Evolutionary conservation across 257 asterid species (phyloP), one percentile per base, ranked within the genome.

Genomic region (Linaria vulgaris): DNA sequence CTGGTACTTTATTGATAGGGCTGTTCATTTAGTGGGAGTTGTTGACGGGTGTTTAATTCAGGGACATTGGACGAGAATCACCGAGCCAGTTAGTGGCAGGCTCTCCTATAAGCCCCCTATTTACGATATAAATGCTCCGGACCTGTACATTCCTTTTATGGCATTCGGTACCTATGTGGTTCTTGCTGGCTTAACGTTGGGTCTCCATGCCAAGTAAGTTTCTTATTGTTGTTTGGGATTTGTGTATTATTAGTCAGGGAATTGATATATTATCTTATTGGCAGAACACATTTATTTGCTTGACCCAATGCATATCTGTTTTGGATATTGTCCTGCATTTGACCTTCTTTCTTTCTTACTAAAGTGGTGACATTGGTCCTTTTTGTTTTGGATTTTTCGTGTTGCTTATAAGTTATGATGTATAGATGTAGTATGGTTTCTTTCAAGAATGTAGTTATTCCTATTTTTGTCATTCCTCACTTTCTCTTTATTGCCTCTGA

Each of bases 11-110:
- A 6, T 48, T 27, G 3, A 12, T 37, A 1, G 9, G 68, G 44
- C 15, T 45, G 47, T 51, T 44, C 53, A 5, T 46, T 52, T 9
- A 5, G 15, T 53, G 46, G 56, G 19, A 25, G 57, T 43, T 53
- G 30, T n/a, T 62, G 48, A 63, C 24, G 20, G 22, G 17, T 61
- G 50, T 70, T 55, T 55, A 8, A 64, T 69, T 53, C 67, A 81
- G 86, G 86, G 86, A 41, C 83, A 81, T 69, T 81, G 86, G 86
- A 81, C 83, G 4, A 77, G 86, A 72, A 81, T 78, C 69, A 69
- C 83, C 1, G 86, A 81, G 68, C 86, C 86, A 43, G 86, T 81
- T 30, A 82, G 86, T 15, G 86, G 86, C 11, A 74, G 83, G 74
- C 83, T 78, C 23, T 78, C 86, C 46, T 81, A 81, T 72, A 81